These are phyloP conservation scores for Spathaspora sp. DNA, from an alignment of 1,139 yeast species.

Conservation along the genomic window DNA sequence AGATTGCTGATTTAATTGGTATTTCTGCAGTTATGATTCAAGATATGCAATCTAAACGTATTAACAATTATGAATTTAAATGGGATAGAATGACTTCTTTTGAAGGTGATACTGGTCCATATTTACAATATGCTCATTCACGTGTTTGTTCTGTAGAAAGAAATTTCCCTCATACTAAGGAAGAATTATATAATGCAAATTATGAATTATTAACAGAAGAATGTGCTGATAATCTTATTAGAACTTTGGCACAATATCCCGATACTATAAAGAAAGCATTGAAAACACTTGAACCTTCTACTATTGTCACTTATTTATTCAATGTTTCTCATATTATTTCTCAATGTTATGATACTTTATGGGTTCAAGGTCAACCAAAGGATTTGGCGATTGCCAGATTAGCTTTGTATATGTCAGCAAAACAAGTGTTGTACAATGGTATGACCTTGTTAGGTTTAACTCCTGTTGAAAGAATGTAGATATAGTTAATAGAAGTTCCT, in stretches of 20 bases:
- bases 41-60: constrained; percentile 97
- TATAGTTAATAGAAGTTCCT: not conserved
- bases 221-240: constrained; percentile 68
- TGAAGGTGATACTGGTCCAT: constrained; percentile 99
- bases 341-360: constrained; percentile 88
- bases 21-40: constrained; percentile 98
- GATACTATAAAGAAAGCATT: constrained; percentile 83
- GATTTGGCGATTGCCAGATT: constrained; percentile 89
- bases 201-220: constrained; percentile 73
- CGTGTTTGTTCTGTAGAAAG: constrained; percentile 95
- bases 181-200: constrained; percentile 58
- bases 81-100: constrained; percentile 99
- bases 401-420: constrained; percentile 88
- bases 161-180: constrained; percentile 57
- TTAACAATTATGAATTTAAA: constrained; percentile 93
- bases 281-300: constrained; percentile 88
- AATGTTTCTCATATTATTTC: constrained; percentile 91
- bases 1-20: constrained; percentile 93
- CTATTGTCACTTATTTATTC: constrained; percentile 91
- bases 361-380: constrained; percentile 96
- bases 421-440: constrained; percentile 89
- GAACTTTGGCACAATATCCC: constrained; percentile 87
- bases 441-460: constrained; percentile 89
- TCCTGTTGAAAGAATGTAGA: constrained; percentile 96
- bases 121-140: constrained; percentile 97